These are phyloP conservation scores for Lipomyces kockii DNA, from an alignment of 805 yeast species.

Conservation along the genomic window DNA sequence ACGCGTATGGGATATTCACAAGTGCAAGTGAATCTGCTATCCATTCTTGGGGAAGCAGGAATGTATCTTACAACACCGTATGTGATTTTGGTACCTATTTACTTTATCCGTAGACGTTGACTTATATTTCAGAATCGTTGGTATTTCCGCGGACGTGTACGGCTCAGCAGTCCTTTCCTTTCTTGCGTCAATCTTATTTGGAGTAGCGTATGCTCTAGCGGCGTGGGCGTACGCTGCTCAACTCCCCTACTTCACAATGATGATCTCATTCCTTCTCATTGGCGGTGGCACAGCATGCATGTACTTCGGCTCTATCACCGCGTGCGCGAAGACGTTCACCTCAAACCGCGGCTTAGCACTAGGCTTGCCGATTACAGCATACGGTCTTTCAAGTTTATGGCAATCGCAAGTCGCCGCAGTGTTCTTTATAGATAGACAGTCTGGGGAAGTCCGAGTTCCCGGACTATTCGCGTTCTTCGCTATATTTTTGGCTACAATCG, in stretches of 20 bases:
- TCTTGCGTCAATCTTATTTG: conserved; percentile 32
- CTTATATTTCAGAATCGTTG: conserved; percentile 26
- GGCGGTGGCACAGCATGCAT: conserved; percentile 49
- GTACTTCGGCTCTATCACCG: conserved; percentile 44
- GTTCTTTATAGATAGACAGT: conserved; percentile 45
- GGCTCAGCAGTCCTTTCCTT: conserved; percentile 37
- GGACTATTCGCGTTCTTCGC: conserved; percentile 35
- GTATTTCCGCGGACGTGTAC: conserved; percentile 35
- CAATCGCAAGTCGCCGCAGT: conserved; percentile 62
- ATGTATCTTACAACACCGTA: conserved; percentile 81
- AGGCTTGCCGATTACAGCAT: conserved; percentile 84
- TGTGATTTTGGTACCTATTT: conserved; percentile 2
- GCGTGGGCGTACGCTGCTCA: conserved; percentile 31
- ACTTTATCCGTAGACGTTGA: neutral
- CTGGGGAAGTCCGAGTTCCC: conserved; percentile 34
- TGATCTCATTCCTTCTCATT: conserved; percentile 43
- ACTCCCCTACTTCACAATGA: conserved; percentile 37
- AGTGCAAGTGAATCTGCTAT: conserved; percentile 70
- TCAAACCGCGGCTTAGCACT: conserved; percentile 74
- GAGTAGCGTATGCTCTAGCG: conserved; percentile 35
- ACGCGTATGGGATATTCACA: conserved; percentile 63
- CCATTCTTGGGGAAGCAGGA: conserved; percentile 76
- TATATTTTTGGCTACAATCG: conserved; percentile 29
- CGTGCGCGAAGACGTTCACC: conserved; percentile 40
- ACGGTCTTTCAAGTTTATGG: conserved; percentile 79